Percentiles rank a stretch among this genome's conserved stretches.
phyloP scores from a whole-genome alignment of 768 basidiomycete genomes.

The Fomitopsis serialis region DNA sequence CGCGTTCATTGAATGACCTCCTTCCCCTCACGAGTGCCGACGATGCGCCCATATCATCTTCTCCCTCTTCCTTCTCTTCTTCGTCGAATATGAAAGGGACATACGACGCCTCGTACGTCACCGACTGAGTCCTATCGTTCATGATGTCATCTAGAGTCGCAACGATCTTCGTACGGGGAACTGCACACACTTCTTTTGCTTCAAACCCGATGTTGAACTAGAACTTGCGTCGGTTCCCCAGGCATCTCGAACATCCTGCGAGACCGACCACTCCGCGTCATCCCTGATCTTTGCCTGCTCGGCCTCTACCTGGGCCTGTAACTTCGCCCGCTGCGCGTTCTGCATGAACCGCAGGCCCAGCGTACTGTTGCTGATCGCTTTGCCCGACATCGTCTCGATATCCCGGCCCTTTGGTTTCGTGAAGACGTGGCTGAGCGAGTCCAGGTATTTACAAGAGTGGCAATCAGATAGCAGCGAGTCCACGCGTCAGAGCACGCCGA shows the following conservation, averaged over 20 bases:
- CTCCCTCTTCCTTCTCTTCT: constrained; percentile 16
- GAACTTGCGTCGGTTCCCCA: constrained; percentile 33
- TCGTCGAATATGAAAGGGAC: constrained; percentile 58
- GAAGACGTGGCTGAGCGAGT: too few species aligned
- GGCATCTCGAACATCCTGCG: constrained; percentile 44
- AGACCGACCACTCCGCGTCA: constrained; percentile 61
- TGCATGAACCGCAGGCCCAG: constrained; percentile 71
- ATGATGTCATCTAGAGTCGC: neutral
- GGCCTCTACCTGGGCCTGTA: constrained; percentile 41
- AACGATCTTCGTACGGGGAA: constrained; percentile 1
- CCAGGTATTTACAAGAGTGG: too few species aligned
- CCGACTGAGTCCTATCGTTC: neutral
- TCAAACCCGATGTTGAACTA: too few species aligned
- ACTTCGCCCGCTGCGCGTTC: constrained; percentile 55
- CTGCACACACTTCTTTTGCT: constrained; percentile 8
- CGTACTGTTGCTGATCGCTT: constrained; percentile 58
- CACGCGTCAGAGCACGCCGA: too few species aligned
- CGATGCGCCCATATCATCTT: neutral
- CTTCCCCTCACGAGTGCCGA: constrained; percentile 37
- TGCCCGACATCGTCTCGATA: constrained; percentile 38
- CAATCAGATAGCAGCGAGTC: too few species aligned
- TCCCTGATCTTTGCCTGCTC: constrained; percentile 54
- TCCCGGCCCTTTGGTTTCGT: too few species aligned
- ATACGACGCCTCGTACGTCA: constrained; percentile 56
- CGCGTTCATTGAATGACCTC: constrained; percentile 45